Percentiles rank a stretch among this genome's conserved stretches.
Evolutionary conservation across 2,329 filamentous ascomycete genomes (phyloP).

Genomic region (Dactylella cylindrospora): DNA sequence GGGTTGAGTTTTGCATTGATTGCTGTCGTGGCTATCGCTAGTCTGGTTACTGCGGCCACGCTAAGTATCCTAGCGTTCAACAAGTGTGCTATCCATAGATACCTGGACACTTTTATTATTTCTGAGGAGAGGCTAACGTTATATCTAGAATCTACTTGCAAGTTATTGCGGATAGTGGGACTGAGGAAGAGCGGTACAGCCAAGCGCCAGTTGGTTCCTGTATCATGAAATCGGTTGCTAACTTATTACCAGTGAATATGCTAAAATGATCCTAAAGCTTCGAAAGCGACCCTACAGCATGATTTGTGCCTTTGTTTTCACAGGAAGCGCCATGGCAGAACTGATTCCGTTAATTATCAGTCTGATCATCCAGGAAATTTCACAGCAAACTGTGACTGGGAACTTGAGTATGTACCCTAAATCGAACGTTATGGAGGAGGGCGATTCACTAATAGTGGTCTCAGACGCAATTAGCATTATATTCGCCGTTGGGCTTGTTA

Average conservation of each 20-base stretch:
- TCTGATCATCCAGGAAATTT: conserved; percentile 31
- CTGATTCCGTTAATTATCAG: conserved; percentile 36
- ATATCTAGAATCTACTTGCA: conserved; percentile 27
- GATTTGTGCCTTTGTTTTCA: conserved; percentile 40
- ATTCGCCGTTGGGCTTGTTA: conserved; percentile 25
- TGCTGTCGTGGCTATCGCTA: conserved; percentile 16
- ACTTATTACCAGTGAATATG: conserved; percentile 26
- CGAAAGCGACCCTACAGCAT: conserved; percentile 22
- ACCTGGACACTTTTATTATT: neutral
- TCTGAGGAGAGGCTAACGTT: neutral
- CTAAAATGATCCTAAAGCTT: conserved; percentile 15
- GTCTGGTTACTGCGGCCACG: conserved; percentile 33
- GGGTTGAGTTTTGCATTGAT: conserved; percentile 14
- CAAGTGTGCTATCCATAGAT: conserved; percentile 6
- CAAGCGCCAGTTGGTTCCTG: too few relatives aligned
- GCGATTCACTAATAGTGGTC: conserved; percentile 5
- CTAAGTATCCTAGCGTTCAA: conserved; percentile 33
- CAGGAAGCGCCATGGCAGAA: conserved; percentile 37
- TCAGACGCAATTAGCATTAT: conserved; percentile 36
- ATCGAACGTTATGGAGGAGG: neutral
- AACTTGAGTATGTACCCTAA: conserved; percentile 18
- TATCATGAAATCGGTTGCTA: too few relatives aligned
- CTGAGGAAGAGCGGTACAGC: conserved; percentile 15
- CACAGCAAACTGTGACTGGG: conserved; percentile 23
- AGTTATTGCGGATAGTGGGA: conserved; percentile 29